Percentiles rank a stretch among this genome's conserved stretches.
Evolutionary conservation across 1,284 basidiomycete genomes (phyloP).

Genomic region (Xerocomus minutiporus): DNA sequence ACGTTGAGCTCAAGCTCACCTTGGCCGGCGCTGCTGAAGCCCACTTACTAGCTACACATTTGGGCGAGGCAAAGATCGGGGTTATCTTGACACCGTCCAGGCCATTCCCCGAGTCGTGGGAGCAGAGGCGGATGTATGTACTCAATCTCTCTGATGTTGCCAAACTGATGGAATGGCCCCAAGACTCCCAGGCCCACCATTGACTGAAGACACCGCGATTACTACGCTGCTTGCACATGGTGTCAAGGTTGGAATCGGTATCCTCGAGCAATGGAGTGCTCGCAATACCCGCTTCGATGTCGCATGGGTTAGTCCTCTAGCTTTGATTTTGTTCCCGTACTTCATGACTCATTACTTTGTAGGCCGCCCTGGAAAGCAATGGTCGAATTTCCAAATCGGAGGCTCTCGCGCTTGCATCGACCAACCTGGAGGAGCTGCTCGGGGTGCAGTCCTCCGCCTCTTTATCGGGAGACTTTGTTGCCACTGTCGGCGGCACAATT

Average conservation of each 20-base stretch:
- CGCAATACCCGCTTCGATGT: constrained; percentile 60
- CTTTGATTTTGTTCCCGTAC: not conserved
- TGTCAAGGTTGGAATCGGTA: constrained; percentile 72
- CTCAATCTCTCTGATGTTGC: not conserved
- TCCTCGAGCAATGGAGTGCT: constrained; percentile 49
- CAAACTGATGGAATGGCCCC: constrained; percentile 1
- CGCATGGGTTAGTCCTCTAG: constrained; percentile 20
- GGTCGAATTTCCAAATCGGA: constrained; percentile 28
- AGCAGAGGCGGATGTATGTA: constrained; percentile 47
- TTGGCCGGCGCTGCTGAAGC: constrained; percentile 74
- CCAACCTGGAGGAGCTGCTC: constrained; percentile 51
- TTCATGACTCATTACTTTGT: not conserved
- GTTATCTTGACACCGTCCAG: constrained; percentile 64
- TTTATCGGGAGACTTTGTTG: constrained; percentile 46
- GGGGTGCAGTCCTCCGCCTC: constrained; percentile 35
- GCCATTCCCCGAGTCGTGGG: constrained; percentile 59
- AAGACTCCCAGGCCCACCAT: constrained; percentile 70
- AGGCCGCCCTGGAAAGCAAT: constrained; percentile 25
- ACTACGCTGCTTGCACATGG: constrained; percentile 59
- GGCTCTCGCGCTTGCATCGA: constrained; percentile 30
- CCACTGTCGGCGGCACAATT: constrained; percentile 39
- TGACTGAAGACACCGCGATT: constrained; percentile 63
- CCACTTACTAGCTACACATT: constrained; percentile 69
- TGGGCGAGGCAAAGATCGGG: constrained; percentile 68
- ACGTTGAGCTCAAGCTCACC: constrained; percentile 47